These are phyloP conservation scores for Stagonosporopsis chrysanthemi DNA, from an alignment of 2,329 filamentous ascomycete genomes.

Conservation along the genomic window DNA sequence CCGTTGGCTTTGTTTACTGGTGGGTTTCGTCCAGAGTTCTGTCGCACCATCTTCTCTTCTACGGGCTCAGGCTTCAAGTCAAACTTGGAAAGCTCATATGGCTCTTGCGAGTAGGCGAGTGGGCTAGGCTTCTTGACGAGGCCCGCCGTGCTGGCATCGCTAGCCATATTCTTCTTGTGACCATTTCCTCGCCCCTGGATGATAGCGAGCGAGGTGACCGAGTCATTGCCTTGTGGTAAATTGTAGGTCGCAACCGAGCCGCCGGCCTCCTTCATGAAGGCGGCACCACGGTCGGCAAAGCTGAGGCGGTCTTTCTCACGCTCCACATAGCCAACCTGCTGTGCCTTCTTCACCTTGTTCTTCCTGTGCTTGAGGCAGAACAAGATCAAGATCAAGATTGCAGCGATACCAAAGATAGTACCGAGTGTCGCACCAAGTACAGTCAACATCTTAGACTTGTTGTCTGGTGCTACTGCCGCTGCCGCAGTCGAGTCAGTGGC, in stretches of 20 bases:
- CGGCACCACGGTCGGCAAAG: slow-evolving; percentile 60
- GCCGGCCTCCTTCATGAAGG: slow-evolving; percentile 61
- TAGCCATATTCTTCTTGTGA: slow-evolving; percentile 61
- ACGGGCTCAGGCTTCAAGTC: slow-evolving; percentile 48
- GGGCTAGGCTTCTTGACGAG: slow-evolving; percentile 63
- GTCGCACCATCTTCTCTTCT: slow-evolving; percentile 44
- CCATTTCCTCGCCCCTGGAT: slow-evolving; percentile 62
- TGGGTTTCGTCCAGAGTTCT: slow-evolving; percentile 43
- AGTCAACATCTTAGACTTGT: slow-evolving; percentile 59
- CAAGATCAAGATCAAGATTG: slow-evolving; percentile 75
- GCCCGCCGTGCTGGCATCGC: slow-evolving; percentile 66
- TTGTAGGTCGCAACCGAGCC: slow-evolving; percentile 49
- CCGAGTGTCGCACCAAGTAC: slow-evolving; percentile 85
- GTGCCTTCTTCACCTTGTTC: slow-evolving; percentile 64
- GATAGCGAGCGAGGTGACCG: slow-evolving; percentile 56
- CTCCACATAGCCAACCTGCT: slow-evolving; percentile 63
- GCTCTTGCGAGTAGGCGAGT: slow-evolving; percentile 49
- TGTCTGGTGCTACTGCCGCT: slow-evolving; percentile 39
- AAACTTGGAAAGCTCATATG: slow-evolving; percentile 56
- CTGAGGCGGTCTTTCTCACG: slow-evolving; percentile 54
- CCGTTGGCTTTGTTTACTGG: slow-evolving; percentile 28
- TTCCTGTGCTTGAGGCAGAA: slow-evolving; percentile 69
- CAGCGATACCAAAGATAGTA: slow-evolving; percentile 76
- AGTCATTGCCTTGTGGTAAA: slow-evolving; percentile 45
- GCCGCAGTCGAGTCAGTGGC: slow-evolving; percentile 48